These are phyloP conservation scores for Syzygium jambos DNA, from an alignment of 345 rosid species.

Conservation along the genomic window DNA sequence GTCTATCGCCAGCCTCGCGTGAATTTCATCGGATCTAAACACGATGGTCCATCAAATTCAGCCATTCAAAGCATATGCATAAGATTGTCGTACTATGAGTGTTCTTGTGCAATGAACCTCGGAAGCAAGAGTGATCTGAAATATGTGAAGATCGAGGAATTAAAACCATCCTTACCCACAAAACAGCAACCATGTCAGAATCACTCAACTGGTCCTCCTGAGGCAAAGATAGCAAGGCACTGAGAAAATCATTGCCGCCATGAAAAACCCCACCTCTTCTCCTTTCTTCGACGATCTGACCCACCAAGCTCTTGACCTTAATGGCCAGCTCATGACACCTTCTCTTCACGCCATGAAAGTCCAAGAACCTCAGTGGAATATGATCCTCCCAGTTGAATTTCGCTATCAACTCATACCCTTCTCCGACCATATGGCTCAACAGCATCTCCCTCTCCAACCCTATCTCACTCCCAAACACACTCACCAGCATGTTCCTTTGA, in stretches of 20 bases:
- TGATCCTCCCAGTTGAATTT: conserved; percentile 48
- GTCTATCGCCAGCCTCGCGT: background rate
- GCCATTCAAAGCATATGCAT: background rate
- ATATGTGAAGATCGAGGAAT: background rate
- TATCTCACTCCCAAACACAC: conserved; percentile 35
- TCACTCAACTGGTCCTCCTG: conserved; percentile 39
- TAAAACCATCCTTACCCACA: conserved; percentile 40
- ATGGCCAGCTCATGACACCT: conserved; percentile 34
- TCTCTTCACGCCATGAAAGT: conserved; percentile 50
- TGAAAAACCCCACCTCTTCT: background rate
- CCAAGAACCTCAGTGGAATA: conserved; percentile 40
- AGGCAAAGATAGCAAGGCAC: conserved; percentile 45
- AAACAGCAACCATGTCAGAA: conserved; percentile 39
- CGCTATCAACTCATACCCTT: conserved; percentile 43
- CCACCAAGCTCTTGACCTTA: conserved; percentile 30
- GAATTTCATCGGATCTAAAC: background rate
- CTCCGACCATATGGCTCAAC: conserved; percentile 34
- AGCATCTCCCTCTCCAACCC: conserved; percentile 3
- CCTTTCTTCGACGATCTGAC: conserved; percentile 30
- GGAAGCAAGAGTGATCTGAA: background rate
- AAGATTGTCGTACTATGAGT: background rate
- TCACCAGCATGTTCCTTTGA: conserved; percentile 33
- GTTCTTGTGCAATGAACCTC: background rate
- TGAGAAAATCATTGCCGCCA: conserved; percentile 32
- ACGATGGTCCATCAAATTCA: background rate